Evolutionary conservation across 352 stramenopile genomes (phyloP), one percentile per base, ranked within the genome.

Genomic region (Phytopythium aichiense): DNA sequence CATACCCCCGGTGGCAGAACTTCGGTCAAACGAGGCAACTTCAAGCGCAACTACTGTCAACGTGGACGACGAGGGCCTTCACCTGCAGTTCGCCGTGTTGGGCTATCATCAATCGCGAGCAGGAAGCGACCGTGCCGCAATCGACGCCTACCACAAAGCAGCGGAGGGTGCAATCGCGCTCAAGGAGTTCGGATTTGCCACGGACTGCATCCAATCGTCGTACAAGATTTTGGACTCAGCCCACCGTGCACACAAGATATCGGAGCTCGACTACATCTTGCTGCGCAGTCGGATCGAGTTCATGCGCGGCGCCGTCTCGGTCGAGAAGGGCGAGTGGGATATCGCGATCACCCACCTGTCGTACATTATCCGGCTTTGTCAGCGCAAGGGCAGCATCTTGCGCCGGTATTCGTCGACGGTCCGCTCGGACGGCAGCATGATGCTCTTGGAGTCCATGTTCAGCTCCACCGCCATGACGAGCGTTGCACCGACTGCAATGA

Each of bases 121-220:
- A 0, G 68, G 74, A n/a, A 79, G 81, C 22, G 59, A 77, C 7
- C 84, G 84, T 49, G 59, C 71, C 0, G 78, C 83, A 0, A 48
- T 92, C 12, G 79, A 91, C 33, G 73, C 79, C 0, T 91, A 89
- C 61, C 69, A 87, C 42, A 73, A 85, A 23, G 79, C 79, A 2
- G 77, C 74, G 0, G 83, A 91, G 42, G 67, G 81, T 9, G 81
- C 77, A 4, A 74, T 89, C 18, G 76, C 84, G 2, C 72, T 67
- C 25, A 77, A 76, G 48, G 83, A 89, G 56, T 60, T 89, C 18
- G 74, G 76, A 1, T 92, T 91, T 55, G 83, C 79, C 2, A 77
- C 83, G 28, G 81, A 87, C 40, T 92, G 83, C 66, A 84, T 92
- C 72, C 81, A 86, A 52, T 86, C 79, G n/a, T 83, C 83, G 25